phyloP scores from a whole-genome alignment of 768 basidiomycete species.

The Multifurca ochricompacta region DNA sequence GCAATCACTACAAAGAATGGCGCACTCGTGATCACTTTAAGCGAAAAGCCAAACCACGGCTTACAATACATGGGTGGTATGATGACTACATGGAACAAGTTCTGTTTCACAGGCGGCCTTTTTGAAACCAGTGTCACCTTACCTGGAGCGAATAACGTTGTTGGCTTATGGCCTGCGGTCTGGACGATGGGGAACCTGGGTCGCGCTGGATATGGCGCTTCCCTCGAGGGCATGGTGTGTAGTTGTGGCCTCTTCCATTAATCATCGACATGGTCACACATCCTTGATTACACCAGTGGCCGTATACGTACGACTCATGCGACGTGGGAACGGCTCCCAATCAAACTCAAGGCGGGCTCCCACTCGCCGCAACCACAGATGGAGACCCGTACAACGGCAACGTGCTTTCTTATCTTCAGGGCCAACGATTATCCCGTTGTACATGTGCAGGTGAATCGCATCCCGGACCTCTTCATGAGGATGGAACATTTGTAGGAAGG shows the following conservation, averaged over 20 bases:
- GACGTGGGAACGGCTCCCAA: constrained; percentile 90
- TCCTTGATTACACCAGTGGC: constrained; percentile 45
- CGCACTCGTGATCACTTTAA: constrained; percentile 44
- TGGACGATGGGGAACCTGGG: constrained; percentile 83
- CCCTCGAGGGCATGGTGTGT: constrained; percentile 70
- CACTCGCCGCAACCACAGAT: constrained; percentile 47
- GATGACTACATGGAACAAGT: constrained; percentile 59
- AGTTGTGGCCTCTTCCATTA: constrained; percentile 6
- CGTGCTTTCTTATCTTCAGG: constrained; percentile 74
- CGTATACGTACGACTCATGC: constrained; percentile 76
- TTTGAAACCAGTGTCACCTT: constrained; percentile 61
- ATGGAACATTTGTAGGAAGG: constrained; percentile 56
- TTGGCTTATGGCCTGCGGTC: constrained; percentile 68
- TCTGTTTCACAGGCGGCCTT: constrained; percentile 89
- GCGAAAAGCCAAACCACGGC: constrained; percentile 54
- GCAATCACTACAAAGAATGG: constrained; percentile 41
- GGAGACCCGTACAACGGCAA: constrained; percentile 50
- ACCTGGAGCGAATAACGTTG: constrained; percentile 58
- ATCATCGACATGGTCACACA: background rate
- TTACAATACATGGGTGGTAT: constrained; percentile 41
- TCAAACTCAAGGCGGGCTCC: constrained; percentile 65
- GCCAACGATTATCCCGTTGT: constrained; percentile 40
- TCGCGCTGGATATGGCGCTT: constrained; percentile 83
- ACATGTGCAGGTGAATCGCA: constrained; percentile 39
- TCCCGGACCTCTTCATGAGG: constrained; percentile 43